phyloP scores from a whole-genome alignment of 192 early-diverging fungal species.

The Chytriomyces confervae region DNA sequence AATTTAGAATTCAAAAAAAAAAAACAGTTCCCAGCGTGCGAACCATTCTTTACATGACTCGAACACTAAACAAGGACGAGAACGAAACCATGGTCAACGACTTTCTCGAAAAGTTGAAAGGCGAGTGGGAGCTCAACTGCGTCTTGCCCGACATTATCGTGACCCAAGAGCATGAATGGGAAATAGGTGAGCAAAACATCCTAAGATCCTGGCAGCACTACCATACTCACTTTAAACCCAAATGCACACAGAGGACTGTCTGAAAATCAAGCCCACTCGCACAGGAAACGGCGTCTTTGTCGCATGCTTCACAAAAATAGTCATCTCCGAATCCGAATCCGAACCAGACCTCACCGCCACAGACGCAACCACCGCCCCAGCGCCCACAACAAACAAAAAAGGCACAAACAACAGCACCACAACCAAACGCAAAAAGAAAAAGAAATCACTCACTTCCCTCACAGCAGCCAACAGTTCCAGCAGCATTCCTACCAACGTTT shows the following conservation, averaged over 20 bases:
- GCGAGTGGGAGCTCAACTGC: slow-evolving; percentile 51
- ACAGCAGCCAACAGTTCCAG: background rate
- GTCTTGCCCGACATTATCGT: slow-evolving; percentile 54
- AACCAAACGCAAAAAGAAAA: slow-evolving; percentile 14
- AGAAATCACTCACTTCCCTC: background rate
- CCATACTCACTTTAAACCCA: slow-evolving; percentile 33
- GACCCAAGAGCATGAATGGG: slow-evolving; percentile 36
- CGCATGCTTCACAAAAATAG: slow-evolving; percentile 67
- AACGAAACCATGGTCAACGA: slow-evolving; percentile 89
- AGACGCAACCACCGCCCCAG: background rate
- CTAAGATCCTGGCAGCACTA: slow-evolving; percentile 7
- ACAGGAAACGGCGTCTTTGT: slow-evolving; percentile 94
- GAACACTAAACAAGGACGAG: slow-evolving; percentile 85
- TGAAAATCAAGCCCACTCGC: slow-evolving; percentile 57
- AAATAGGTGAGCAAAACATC: slow-evolving; percentile 34
- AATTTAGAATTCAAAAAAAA: background rate
- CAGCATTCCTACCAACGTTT: background rate
- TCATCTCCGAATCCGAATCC: slow-evolving; percentile 10
- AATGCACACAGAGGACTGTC: slow-evolving; percentile 50
- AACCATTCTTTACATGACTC: slow-evolving; percentile 88
- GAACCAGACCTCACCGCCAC: slow-evolving; percentile 15
- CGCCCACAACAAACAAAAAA: slow-evolving; percentile 15
- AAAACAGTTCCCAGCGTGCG: slow-evolving; percentile 75
- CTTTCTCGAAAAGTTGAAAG: slow-evolving; percentile 53
- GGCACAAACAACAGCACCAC: slow-evolving; percentile 6